Conservation (phyloP, 352 stramenopile species). For the Phytopythium montanum region DNA sequence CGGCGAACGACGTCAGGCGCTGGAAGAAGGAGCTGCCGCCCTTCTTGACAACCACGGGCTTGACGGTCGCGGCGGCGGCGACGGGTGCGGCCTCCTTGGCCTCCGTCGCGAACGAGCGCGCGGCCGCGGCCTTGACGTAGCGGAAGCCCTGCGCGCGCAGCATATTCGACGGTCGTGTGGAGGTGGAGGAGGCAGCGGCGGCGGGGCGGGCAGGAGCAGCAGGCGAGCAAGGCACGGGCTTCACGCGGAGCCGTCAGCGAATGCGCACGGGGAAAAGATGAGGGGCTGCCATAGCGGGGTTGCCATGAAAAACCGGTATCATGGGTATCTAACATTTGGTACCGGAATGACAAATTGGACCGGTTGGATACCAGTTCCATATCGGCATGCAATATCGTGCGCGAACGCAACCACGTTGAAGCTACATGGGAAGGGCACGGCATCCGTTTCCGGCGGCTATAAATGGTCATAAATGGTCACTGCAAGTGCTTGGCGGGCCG, state of each 20-base stretch:
- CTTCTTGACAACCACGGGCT: slow-evolving; percentile 34
- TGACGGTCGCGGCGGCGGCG: slow-evolving; percentile 5
- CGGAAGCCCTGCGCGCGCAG: slow-evolving; percentile 27
- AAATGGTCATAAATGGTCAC: too few species aligned
- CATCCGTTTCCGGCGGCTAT: too few species aligned
- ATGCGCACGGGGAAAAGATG: slow-evolving; percentile 6
- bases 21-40: slow-evolving; percentile 69
- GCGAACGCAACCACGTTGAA: too few species aligned
- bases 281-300: neutral
- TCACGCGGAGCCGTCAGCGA: slow-evolving; percentile 14
- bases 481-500: too few species aligned
- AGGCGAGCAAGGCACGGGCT: neutral
- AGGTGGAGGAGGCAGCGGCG: neutral
- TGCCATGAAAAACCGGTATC: neutral
- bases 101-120: slow-evolving; percentile 53
- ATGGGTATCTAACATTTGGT: too few species aligned
- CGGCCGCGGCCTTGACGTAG: slow-evolving; percentile 10
- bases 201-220: neutral
- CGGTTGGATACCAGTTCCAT: too few species aligned
- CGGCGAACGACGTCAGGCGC: slow-evolving; percentile 62
- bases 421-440: too few species aligned
- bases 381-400: too few species aligned
- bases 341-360: too few species aligned
- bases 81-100: slow-evolving; percentile 35
- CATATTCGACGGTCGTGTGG: slow-evolving; percentile 12